Evolutionary conservation across 164 flowering plant species (phyloP), one percentile per base, ranked within the genome.

Genomic region (Taxillus chinensis): DNA sequence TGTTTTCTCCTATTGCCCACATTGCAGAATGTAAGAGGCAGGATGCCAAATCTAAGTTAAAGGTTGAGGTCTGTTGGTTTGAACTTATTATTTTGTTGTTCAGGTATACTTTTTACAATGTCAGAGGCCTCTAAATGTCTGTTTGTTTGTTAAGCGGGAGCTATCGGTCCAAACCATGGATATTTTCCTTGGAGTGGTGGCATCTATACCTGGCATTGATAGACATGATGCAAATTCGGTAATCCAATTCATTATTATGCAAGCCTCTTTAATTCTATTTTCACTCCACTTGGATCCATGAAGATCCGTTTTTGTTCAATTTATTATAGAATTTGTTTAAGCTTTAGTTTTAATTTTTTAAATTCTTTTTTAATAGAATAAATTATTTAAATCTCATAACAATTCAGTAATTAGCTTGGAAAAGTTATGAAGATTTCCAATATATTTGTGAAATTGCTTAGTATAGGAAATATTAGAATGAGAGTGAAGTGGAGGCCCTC

Each of bases 171-270:
- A 86, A 71, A 68, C 67, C 50, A 82, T 85, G 87, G 90, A 89
- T 1, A 52, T 61, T 55, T 91, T 81, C 68, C 74, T 81, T 57
- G 71, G 70, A 75, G 92, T 89, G 60, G 61, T 87, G 49, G 83
- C 92, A 17, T 80, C 95, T 46, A 83, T 95, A 66, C 97, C 97
- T 27, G 79, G 85, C 55, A 79, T 91, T 52, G 87, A 85, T 62
- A 75, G 66, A 64, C 99, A 95, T 72, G 97, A 89, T 69, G 97
- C 97, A 37, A 77, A 84, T 60, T 54, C 84, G 89, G 99, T 95
- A 88, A 64, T 55, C 59, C 14, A 12, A 62, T 45, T 17, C 17
- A 41, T 14, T 27, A 16, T 57, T 61, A n/a, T 43, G 54, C 9
- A 55, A 8, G 5, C 41, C 17, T 37, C 4, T 61, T 55, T 59